phyloP scores from a whole-genome alignment of 1,139 yeast genomes.

The Geotrichum cucujoidarum region DNA sequence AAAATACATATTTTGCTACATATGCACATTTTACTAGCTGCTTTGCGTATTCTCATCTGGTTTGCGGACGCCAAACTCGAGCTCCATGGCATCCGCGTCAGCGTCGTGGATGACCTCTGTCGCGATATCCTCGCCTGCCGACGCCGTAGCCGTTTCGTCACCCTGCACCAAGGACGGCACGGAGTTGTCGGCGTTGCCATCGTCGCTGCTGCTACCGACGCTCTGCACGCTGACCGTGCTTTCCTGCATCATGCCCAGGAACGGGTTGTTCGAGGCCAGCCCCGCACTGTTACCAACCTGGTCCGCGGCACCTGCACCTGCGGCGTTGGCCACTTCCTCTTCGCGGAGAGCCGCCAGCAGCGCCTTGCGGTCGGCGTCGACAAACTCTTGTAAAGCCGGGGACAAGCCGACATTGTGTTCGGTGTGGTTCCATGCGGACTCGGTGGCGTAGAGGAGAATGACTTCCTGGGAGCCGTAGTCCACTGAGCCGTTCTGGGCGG shows the following conservation, averaged over 20 bases:
- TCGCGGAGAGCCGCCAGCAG: conserved; percentile 4
- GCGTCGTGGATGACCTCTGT: conserved; percentile 7
- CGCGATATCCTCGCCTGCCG: conserved; percentile 2
- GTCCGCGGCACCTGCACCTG: background rate
- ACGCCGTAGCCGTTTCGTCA: background rate
- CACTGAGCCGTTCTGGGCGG: conserved; percentile 27
- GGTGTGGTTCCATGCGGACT: conserved; percentile 23
- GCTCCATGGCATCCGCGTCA: conserved; percentile 16
- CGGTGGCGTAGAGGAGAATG: conserved; percentile 27
- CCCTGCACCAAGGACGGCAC: background rate
- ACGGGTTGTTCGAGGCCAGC: background rate
- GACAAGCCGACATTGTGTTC: conserved; percentile 20
- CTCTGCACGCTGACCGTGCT: background rate
- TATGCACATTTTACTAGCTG: no score
- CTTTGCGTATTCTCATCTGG: background rate
- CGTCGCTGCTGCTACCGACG: background rate
- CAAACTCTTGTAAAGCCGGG: conserved; percentile 22
- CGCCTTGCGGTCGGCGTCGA: conserved; percentile 20
- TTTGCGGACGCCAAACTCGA: conserved; percentile 9
- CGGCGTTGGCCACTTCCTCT: background rate
- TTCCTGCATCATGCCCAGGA: background rate
- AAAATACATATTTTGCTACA: background rate
- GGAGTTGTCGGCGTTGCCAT: background rate
- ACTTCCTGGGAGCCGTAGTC: conserved; percentile 28
- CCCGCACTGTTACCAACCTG: no score